These are phyloP conservation scores for Pleomassaria siparia DNA, from an alignment of 2,329 filamentous ascomycete genomes.

Conservation along the genomic window DNA sequence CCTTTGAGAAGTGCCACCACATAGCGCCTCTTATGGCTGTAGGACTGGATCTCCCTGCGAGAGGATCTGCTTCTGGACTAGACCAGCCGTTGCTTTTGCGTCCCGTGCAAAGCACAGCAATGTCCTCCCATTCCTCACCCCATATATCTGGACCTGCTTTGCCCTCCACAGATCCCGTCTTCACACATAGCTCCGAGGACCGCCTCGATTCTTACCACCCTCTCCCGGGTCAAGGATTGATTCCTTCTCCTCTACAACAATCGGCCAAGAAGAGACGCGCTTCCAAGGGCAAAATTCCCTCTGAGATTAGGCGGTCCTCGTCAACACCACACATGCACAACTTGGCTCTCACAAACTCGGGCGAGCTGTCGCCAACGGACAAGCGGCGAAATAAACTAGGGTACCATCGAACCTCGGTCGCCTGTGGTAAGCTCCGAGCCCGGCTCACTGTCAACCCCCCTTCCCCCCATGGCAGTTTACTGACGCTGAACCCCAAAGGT, in stretches of 20 bases:
- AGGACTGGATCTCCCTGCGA: slow-evolving; percentile 38
- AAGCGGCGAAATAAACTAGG: slow-evolving; percentile 88
- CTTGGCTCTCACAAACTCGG: slow-evolving; percentile 38
- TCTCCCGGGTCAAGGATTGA: slow-evolving; percentile 20
- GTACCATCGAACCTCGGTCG: slow-evolving; percentile 92
- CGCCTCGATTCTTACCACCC: slow-evolving; percentile 21
- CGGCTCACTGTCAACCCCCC: neutral
- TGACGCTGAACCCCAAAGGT: slow-evolving; percentile 54
- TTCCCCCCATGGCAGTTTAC: slow-evolving; percentile 3
- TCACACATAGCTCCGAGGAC: slow-evolving; percentile 24
- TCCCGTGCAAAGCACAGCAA: slow-evolving; percentile 31
- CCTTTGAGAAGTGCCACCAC: slow-evolving; percentile 29
- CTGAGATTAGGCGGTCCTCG: slow-evolving; percentile 45
- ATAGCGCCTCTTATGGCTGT: slow-evolving; percentile 42
- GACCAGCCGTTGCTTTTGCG: slow-evolving; percentile 36
- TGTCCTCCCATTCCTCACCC: slow-evolving; percentile 37
- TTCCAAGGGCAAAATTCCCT: slow-evolving; percentile 44
- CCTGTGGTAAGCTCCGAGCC: slow-evolving; percentile 75
- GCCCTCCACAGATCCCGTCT: slow-evolving; percentile 23
- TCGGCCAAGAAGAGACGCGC: slow-evolving; percentile 40
- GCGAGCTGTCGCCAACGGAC: slow-evolving; percentile 54
- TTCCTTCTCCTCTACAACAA: slow-evolving; percentile 24
- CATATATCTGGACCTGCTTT: slow-evolving; percentile 31
- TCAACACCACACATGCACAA: slow-evolving; percentile 54
- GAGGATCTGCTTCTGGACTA: slow-evolving; percentile 36